Base-by-base conservation (phyloP, 2,329 filamentous ascomycete species). In the Escovopsis weberi region DNA sequence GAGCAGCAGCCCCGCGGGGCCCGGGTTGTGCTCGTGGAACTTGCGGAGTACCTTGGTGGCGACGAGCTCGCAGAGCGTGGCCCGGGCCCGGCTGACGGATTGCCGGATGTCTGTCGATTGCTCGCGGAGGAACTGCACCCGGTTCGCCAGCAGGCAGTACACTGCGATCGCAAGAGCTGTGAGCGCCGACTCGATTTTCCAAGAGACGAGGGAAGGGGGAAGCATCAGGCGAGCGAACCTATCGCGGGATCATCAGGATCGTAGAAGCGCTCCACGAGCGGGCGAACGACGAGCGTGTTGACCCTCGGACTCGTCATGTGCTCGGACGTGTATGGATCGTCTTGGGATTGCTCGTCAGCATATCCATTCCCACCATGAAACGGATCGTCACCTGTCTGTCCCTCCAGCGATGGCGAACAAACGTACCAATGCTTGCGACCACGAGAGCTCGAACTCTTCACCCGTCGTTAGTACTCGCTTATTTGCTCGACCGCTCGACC, bases 71-170 rank as follows among this genome's bases (percentile, higher is more conserved):
- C 81, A 85, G 7, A 85, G 63, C 32, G 74, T 68, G 2, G 80
- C 80, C 34, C 81, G 70, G 2, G 80, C 82, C 10, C 76, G 65
- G 51, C 80, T 81, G 44, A 85, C 77, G 5, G 76, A 80, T 56
- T 83, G 78, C 50, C 82, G 77, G 46, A 82, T 72, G 36, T 75
- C 66, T 48, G 77, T 73, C 43, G 72, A 66, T 51, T 82, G 78
- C 51, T 83, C 77, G 37, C 77, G 72, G 30, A 82, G 65, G 53
- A 85, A 85, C 47, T 83, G 77, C 43, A 78, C 71, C 12, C 78
- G 69, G 51, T 85, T 85, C 44, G 82, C 79, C 26, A 85, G 67
- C 19, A 85, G 64, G 55, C 80, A 84, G 55, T 83, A 85, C 0
- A 84, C 78, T 75, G 18, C 33, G 41, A 32, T 30, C 11, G 32